These are phyloP conservation scores for Boletus smithii DNA, from an alignment of 1,284 basidiomycete genomes.

Conservation along the genomic window DNA sequence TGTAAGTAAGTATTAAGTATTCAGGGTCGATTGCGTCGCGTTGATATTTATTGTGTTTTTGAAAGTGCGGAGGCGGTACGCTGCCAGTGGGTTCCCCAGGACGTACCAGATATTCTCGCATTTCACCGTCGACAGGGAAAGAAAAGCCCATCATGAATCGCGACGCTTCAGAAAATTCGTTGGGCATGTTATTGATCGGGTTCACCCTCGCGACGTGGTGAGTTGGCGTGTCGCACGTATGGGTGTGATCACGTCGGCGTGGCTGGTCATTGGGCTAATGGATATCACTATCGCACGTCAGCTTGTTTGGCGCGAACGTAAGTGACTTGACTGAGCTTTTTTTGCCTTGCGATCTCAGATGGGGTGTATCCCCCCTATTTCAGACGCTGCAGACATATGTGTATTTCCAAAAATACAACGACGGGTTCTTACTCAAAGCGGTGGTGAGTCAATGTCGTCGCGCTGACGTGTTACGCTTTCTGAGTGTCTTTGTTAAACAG, in stretches of 20 bases:
- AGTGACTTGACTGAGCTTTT: background rate
- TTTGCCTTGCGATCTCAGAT: background rate
- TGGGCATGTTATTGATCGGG: conserved; percentile 15
- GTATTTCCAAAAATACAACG: conserved; percentile 15
- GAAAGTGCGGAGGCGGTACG: background rate
- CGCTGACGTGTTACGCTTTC: background rate
- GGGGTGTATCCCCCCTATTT: background rate
- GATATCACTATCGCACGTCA: background rate
- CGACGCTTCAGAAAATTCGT: background rate
- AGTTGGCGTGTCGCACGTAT: background rate
- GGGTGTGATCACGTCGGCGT: background rate
- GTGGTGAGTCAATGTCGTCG: conserved; percentile 5
- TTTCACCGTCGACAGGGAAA: background rate
- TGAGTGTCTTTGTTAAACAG: conserved; percentile 5
- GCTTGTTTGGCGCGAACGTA: conserved; percentile 18
- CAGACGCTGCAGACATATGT: conserved; percentile 11
- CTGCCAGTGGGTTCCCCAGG: background rate
- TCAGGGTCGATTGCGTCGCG: background rate
- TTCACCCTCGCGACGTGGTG: conserved; percentile 16
- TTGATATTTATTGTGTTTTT: background rate
- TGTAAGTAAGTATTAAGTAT: background rate
- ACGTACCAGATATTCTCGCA: background rate
- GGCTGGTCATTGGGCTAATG: background rate
- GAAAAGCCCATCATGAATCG: background rate
- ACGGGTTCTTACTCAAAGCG: conserved; percentile 2